These are phyloP conservation scores for Zostera marina DNA, from an alignment of 116 monocot species.

Conservation along the genomic window DNA sequence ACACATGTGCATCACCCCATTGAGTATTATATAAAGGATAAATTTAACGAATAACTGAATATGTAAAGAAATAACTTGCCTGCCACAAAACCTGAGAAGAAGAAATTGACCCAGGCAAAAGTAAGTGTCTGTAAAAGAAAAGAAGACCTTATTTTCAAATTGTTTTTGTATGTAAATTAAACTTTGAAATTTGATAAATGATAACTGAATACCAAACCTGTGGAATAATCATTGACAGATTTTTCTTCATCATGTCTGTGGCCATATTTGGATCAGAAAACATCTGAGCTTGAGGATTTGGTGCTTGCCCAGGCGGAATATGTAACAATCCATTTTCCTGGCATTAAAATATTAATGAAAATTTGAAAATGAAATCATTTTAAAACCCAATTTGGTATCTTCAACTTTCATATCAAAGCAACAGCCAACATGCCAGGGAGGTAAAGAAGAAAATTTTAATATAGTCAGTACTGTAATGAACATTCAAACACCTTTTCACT, in stretches of 20 bases:
- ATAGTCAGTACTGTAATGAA: neutral
- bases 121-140: slow-evolving; percentile 78
- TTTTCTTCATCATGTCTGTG: slow-evolving; percentile 99
- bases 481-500: neutral
- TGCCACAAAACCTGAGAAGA: slow-evolving; percentile 99
- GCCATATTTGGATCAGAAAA: slow-evolving; percentile 99
- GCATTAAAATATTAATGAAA: slow-evolving; percentile 6
- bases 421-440: too few species aligned
- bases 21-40: neutral
- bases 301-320: slow-evolving; percentile 86
- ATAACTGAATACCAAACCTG: slow-evolving; percentile 32
- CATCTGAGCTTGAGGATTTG: slow-evolving; percentile 93
- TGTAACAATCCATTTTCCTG: slow-evolving; percentile 91
- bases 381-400: neutral
- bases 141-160: neutral
- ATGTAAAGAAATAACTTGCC: slow-evolving; percentile 24
- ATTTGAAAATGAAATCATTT: neutral
- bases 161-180: too few species aligned
- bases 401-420: neutral
- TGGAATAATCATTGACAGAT: slow-evolving; percentile 96
- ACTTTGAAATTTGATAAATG: too few species aligned
- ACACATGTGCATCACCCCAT: too few species aligned
- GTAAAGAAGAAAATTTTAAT: neutral
- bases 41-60: neutral
- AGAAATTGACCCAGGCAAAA: slow-evolving; percentile 99